phyloP scores from a whole-genome alignment of 2,329 filamentous ascomycete species.

The Phialophora macrospora region DNA sequence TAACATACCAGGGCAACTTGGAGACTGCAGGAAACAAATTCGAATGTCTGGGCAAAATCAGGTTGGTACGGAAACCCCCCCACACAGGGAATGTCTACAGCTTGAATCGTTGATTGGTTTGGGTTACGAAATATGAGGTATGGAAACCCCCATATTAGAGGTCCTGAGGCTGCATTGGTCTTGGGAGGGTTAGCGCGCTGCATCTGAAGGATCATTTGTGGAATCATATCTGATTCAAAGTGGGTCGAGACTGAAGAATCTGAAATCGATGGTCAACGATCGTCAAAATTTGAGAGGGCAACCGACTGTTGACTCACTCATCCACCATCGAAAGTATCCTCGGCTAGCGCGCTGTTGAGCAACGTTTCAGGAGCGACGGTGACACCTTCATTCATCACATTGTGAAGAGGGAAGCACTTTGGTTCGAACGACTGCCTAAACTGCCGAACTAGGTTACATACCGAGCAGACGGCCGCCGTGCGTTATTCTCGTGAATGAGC shows the following conservation, averaged over 20 bases:
- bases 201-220: neutral
- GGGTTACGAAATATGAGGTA: neutral
- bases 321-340: neutral
- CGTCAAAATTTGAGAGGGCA: neutral
- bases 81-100: conserved; percentile 30
- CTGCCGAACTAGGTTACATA: neutral
- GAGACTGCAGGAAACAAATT: conserved; percentile 30
- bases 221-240: no score
- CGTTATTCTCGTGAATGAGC: neutral
- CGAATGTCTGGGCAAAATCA: conserved; percentile 28
- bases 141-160: neutral
- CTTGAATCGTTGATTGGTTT: conserved; percentile 25
- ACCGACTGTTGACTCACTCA: neutral
- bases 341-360: no score
- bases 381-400: neutral
- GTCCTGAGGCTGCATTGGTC: neutral
- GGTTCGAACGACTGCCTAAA: neutral
- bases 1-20: conserved; percentile 22
- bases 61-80: conserved; percentile 32
- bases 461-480: no score
- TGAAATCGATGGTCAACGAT: neutral
- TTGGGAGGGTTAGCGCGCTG: neutral
- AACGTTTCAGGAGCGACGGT: neutral
- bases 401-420: neutral
- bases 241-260: neutral